Percentiles rank a stretch among this genome's conserved stretches.
Evolutionary conservation across 129 eudicot species (phyloP).

Genomic region (Flaveria linearis): DNA sequence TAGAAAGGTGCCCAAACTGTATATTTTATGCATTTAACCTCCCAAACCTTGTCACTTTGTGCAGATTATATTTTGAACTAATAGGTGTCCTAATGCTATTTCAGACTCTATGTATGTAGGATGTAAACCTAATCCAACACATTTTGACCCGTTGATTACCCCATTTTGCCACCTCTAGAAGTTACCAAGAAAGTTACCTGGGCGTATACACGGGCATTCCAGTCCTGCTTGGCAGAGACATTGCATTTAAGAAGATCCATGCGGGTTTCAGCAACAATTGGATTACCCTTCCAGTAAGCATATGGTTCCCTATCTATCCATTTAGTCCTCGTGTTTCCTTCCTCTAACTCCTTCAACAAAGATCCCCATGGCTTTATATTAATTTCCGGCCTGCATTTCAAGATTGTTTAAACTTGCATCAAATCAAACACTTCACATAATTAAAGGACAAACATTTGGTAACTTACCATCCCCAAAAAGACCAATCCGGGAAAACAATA

Average conservation of each 20-base stretch:
- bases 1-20: neutral
- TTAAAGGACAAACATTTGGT: neutral
- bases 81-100: neutral
- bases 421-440: neutral
- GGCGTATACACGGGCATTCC: conserved; percentile 42
- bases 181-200: conserved; percentile 30
- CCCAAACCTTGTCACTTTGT: neutral
- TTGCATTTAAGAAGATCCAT: conserved; percentile 41
- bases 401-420: conserved; percentile 10
- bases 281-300: conserved; percentile 52
- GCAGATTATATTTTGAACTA: neutral
- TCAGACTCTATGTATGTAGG: neutral
- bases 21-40: neutral
- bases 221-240: conserved; percentile 36
- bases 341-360: conserved; percentile 38
- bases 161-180: conserved; percentile 5
- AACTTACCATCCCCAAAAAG: conserved; percentile 71
- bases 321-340: conserved; percentile 38
- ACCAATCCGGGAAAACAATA: conserved; percentile 64
- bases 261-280: conserved; percentile 36
- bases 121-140: neutral
- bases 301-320: conserved; percentile 45
- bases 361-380: conserved; percentile 44
- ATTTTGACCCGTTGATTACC: neutral
- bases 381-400: conserved; percentile 43